Evolutionary conservation across 352 stramenopile species (phyloP).

Genomic region (Bremia lactucae): DNA sequence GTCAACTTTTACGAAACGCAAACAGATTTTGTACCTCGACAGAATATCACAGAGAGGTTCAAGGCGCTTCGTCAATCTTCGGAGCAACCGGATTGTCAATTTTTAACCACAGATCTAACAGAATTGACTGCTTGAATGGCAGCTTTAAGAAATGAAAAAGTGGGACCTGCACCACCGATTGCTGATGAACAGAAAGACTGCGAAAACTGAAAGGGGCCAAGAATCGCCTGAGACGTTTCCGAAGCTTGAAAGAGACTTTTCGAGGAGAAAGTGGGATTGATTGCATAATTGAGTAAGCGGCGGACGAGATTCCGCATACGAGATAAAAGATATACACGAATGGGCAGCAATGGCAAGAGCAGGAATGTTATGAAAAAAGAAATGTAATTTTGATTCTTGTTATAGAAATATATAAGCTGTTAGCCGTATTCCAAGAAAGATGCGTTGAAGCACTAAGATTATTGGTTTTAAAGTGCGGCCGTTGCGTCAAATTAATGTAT

Average conservation of each 20-base stretch:
- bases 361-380: too few species aligned
- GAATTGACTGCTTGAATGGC: constrained; percentile 32
- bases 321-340: background rate
- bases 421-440: too few species aligned
- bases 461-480: too few species aligned
- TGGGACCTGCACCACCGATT: constrained; percentile 7
- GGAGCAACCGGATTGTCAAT: constrained; percentile 7
- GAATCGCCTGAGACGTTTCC: background rate
- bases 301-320: constrained; percentile 35
- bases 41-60: constrained; percentile 29
- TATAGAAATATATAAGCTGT: too few species aligned
- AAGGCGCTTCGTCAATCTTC: constrained; percentile 34
- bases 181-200: constrained; percentile 31
- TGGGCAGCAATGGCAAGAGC: background rate
- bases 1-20: background rate
- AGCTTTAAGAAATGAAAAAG: constrained; percentile 36
- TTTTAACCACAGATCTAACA: constrained; percentile 4
- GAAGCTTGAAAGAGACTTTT: background rate
- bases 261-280: constrained; percentile 20
- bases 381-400: too few species aligned
- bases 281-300: constrained; percentile 44
- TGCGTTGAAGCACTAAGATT: too few species aligned
- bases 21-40: background rate
- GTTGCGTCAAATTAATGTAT: too few species aligned
- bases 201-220: constrained; percentile 20